phyloP scores from a whole-genome alignment of 192 early-diverging fungal species.

The Podila horticola region DNA sequence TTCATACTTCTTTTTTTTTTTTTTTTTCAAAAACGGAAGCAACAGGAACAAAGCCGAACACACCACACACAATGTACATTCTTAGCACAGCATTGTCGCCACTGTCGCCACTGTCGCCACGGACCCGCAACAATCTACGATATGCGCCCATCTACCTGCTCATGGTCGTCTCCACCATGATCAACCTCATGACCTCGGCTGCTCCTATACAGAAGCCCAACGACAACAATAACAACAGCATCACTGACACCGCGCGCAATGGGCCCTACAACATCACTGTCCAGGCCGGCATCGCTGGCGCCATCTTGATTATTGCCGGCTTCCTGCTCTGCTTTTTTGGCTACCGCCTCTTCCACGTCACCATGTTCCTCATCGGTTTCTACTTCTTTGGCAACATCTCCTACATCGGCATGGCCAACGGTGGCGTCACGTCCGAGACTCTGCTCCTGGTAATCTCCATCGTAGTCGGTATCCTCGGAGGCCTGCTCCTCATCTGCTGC shows the following conservation, averaged over 20 bases:
- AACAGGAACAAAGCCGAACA: background rate
- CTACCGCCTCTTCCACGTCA: conserved; percentile 58
- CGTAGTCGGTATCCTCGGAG: conserved; percentile 40
- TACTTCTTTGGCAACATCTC: conserved; percentile 60
- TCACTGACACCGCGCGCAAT: background rate
- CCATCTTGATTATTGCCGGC: conserved; percentile 54
- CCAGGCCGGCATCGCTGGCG: conserved; percentile 54
- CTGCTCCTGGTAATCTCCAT: conserved; percentile 48
- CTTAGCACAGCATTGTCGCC: background rate
- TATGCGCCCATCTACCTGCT: conserved; percentile 28
- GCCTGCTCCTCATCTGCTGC: conserved; percentile 42
- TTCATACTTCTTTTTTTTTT: background rate
- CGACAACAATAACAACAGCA: background rate
- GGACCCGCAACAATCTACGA: conserved; percentile 13
- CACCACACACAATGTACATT: background rate
- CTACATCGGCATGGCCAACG: conserved; percentile 61
- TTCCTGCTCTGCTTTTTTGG: conserved; percentile 62
- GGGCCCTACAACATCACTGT: conserved; percentile 47
- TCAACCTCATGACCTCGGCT: conserved; percentile 38
- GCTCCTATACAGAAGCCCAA: conserved; percentile 13
- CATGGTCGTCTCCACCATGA: conserved; percentile 22
- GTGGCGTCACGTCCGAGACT: conserved; percentile 46
- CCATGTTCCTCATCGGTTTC: conserved; percentile 59
- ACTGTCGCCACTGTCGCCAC: conserved; percentile 1
- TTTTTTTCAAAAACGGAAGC: background rate